Conservation (phyloP, 805 yeast species). For the Candida xyloterini region DNA sequence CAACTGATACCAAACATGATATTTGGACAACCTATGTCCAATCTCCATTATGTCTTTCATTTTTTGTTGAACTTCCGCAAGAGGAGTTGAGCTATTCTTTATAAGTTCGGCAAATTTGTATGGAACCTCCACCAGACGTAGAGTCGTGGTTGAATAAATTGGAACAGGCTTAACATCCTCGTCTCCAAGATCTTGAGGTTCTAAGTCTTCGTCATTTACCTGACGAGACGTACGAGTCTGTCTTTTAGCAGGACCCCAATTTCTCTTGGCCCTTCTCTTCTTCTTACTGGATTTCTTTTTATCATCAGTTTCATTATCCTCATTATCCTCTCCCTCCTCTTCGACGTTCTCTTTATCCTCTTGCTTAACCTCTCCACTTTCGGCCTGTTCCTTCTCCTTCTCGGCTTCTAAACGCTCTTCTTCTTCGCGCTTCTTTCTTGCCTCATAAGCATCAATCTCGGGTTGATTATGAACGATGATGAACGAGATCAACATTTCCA, state of each 20-base stretch:
- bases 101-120: slow-evolving; percentile 61
- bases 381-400: slow-evolving; percentile 26
- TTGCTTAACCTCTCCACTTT: slow-evolving; percentile 13
- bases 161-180: slow-evolving; percentile 45
- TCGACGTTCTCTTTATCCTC: slow-evolving; percentile 18
- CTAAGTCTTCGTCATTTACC: slow-evolving; percentile 22
- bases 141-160: slow-evolving; percentile 59
- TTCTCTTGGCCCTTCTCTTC: slow-evolving; percentile 26
- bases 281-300: slow-evolving; percentile 16
- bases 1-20: slow-evolving; percentile 79
- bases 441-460: slow-evolving; percentile 47
- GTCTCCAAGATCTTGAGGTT: slow-evolving; percentile 28
- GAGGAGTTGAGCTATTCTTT: slow-evolving; percentile 58
- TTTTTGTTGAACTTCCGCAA: slow-evolving; percentile 50
- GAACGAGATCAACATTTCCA: slow-evolving; percentile 47
- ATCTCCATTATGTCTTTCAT: slow-evolving; percentile 60
- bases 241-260: slow-evolving; percentile 30
- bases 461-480: slow-evolving; percentile 48
- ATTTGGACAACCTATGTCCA: slow-evolving; percentile 60
- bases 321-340: slow-evolving; percentile 12
- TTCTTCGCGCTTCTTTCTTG: slow-evolving; percentile 26
- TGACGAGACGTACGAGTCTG: slow-evolving; percentile 25
- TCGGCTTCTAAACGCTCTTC: slow-evolving; percentile 8
- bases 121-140: slow-evolving; percentile 65
- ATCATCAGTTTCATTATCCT: slow-evolving; percentile 29